Evolutionary conservation across 2,329 filamentous ascomycete species (phyloP).

Genomic region (Hysterium pulicare): DNA sequence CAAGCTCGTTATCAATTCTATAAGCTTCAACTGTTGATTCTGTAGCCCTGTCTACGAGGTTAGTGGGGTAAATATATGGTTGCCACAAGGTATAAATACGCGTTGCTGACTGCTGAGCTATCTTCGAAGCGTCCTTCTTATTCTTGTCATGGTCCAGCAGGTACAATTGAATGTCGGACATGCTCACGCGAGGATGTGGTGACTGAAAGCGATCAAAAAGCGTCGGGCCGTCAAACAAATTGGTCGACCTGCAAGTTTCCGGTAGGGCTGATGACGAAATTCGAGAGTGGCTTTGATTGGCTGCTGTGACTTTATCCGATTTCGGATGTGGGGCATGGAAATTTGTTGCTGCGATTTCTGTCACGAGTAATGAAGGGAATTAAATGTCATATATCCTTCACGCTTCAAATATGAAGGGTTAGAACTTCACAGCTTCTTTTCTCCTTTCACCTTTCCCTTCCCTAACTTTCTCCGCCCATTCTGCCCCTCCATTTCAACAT

Average conservation of each 20-base stretch:
- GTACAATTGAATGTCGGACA: constrained; percentile 53
- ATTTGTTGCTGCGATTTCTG: neutral
- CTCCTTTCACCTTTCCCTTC: neutral
- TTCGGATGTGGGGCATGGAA: constrained; percentile 17
- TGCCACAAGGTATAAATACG: constrained; percentile 21
- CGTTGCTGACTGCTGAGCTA: constrained; percentile 43
- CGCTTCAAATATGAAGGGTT: neutral
- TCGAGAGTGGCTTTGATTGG: constrained; percentile 14
- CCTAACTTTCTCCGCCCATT: neutral
- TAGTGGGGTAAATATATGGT: constrained; percentile 4
- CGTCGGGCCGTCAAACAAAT: too few species aligned
- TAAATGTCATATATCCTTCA: neutral
- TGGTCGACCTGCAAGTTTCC: too few species aligned
- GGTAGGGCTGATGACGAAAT: constrained; percentile 10
- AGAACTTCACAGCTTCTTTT: neutral
- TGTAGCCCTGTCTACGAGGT: constrained; percentile 50
- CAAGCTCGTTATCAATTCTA: constrained; percentile 61
- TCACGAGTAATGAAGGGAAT: neutral
- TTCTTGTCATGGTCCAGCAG: constrained; percentile 49
- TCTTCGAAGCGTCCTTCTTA: constrained; percentile 43
- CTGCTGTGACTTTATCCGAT: constrained; percentile 5
- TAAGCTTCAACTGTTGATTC: constrained; percentile 57
- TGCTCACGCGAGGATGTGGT: constrained; percentile 29
- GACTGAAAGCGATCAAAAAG: too few species aligned
- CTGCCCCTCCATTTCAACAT: constrained; percentile 15